Evolutionary conservation across 768 basidiomycete genomes (phyloP).

Genomic region (Boletus insuetus): DNA sequence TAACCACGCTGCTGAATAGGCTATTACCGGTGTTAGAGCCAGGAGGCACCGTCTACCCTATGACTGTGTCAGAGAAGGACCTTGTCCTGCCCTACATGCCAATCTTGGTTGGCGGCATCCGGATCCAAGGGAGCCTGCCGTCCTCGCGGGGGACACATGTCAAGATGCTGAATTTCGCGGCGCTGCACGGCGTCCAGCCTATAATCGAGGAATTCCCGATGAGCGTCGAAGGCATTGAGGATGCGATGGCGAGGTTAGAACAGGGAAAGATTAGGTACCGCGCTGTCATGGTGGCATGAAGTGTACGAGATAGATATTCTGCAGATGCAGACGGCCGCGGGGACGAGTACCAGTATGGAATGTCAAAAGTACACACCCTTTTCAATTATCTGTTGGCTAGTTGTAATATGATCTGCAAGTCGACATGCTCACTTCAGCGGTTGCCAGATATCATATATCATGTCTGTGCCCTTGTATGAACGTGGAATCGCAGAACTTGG

Average conservation of each 20-base stretch:
- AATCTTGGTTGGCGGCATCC: constrained; percentile 16
- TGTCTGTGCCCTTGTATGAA: too few relatives aligned
- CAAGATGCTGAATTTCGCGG: constrained; percentile 36
- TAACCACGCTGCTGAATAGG: constrained; percentile 8
- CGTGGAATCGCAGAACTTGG: too few relatives aligned
- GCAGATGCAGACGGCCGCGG: too few relatives aligned
- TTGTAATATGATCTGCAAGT: too few relatives aligned
- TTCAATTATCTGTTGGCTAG: too few relatives aligned
- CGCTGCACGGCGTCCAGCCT: constrained; percentile 27
- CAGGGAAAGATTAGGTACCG: constrained; percentile 32
- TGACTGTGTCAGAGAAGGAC: constrained; percentile 23
- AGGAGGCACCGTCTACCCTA: constrained; percentile 21
- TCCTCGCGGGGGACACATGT: constrained; percentile 26
- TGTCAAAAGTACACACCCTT: too few relatives aligned
- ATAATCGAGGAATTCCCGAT: constrained; percentile 33
- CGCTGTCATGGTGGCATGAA: constrained; percentile 24
- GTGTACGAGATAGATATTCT: too few relatives aligned
- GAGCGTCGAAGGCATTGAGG: constrained; percentile 29
- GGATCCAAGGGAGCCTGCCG: constrained; percentile 23
- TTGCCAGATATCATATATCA: too few relatives aligned
- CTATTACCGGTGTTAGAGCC: constrained; percentile 27
- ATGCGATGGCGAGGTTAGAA: constrained; percentile 25
- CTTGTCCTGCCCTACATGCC: constrained; percentile 20
- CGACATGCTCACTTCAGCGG: too few relatives aligned
- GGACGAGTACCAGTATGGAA: too few relatives aligned